A percentile compares a stretch with the other conserved stretches of the same genome.
phyloP scores from a whole-genome alignment of 1,284 basidiomycete genomes.

The Cryptococcus sp. region DNA sequence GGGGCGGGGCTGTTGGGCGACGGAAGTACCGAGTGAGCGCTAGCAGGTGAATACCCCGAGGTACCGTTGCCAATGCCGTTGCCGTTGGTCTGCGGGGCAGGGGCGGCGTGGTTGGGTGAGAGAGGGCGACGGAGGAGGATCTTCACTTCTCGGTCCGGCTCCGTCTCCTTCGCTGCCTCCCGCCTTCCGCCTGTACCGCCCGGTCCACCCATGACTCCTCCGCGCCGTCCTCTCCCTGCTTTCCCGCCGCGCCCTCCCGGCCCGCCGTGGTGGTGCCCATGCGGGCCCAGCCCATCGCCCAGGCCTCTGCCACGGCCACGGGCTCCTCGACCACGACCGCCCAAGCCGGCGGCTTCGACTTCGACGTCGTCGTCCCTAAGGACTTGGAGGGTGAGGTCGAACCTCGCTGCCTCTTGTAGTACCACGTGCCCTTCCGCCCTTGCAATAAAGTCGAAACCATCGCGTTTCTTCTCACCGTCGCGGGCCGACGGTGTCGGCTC shows the following conservation, averaged over 20 bases:
- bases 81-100: background rate
- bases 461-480: slow-evolving; percentile 10
- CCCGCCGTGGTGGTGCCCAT: slow-evolving; percentile 1
- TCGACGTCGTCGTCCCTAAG: slow-evolving; percentile 44
- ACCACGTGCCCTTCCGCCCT: slow-evolving; percentile 42
- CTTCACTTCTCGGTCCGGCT: slow-evolving; percentile 35
- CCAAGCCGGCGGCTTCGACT: slow-evolving; percentile 14
- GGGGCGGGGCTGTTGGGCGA: slow-evolving; percentile 7
- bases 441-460: slow-evolving; percentile 23
- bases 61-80: background rate
- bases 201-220: slow-evolving; percentile 11
- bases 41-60: slow-evolving; percentile 2
- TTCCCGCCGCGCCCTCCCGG: slow-evolving; percentile 12
- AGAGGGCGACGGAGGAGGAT: slow-evolving; percentile 39
- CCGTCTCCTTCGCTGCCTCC: slow-evolving; percentile 11
- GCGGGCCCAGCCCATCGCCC: slow-evolving; percentile 1
- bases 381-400: slow-evolving; percentile 40
- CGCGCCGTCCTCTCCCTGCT: slow-evolving; percentile 7
- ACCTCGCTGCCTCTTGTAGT: slow-evolving; percentile 42
- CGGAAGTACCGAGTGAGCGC: slow-evolving; percentile 6
- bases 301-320: slow-evolving; percentile 1
- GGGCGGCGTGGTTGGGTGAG: slow-evolving; percentile 1
- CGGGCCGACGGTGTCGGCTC: slow-evolving; percentile 13
- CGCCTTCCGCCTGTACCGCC: slow-evolving; percentile 1
- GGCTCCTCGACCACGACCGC: slow-evolving; percentile 7